Evolutionary conservation across 2,329 filamentous ascomycete genomes (phyloP), one percentile per base, ranked within the genome.

Genomic region (Monascus ruber): DNA sequence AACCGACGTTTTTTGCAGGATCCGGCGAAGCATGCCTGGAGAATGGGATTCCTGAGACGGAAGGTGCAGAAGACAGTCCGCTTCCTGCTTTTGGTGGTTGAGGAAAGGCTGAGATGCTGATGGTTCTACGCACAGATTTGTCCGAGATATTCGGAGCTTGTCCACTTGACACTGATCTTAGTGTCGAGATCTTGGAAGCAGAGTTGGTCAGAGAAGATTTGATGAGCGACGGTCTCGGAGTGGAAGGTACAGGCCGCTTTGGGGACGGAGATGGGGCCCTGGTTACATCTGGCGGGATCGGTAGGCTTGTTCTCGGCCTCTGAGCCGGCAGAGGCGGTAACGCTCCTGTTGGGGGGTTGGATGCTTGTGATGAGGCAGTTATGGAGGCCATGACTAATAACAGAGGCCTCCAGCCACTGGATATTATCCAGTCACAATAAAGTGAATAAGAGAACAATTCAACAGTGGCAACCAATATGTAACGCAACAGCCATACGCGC

Each of bases 81-180:
- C 65, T 71, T 39, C 74, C 72, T 35, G 79, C 76, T 49, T 80
- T 80, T 9, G 89, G 89, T 9, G 89, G 89, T 47, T 94, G 84
- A 26, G 89, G 89, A 55, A 96, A 95, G 1, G 86, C 81, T 56
- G 88, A 89, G 55, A 95, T 94, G 70, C 88, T 95, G 54, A 94
- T 82, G 1, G 84, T 84, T 64, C 93, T 93, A 45, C 87, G 79
- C 40, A 95, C 64, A 1, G 80, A 77, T 60, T 81, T 88, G 25
- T 78, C 77, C 4, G 76, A 68, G 27, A 66, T 66, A 31, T 58
- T 58, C 8, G 70, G 52, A 4, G 68, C 68, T 45, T 76, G 79
- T 9, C 77, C 64, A 29, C 68, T 69, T 6, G 77, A 71, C 5
- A 71, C 62, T 2, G 73, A 69, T 42, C 74, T 75, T 11, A 76